Percentiles rank a stretch among this genome's conserved stretches.
Evolutionary conservation across 148 eudicot species (phyloP).

Genomic region (Linanthus parryae): DNA sequence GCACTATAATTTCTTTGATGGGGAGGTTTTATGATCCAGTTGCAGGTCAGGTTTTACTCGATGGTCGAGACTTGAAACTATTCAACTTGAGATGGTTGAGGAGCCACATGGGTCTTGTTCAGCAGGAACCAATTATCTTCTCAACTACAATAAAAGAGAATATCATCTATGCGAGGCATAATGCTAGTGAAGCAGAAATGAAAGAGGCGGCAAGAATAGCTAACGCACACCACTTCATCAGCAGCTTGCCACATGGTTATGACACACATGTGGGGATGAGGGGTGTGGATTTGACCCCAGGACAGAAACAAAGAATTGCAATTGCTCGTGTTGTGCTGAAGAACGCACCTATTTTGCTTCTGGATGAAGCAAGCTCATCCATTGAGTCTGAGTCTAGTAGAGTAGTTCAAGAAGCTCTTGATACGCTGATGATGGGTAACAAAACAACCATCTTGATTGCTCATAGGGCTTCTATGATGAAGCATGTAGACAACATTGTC

Average conservation of each 20-base stretch:
- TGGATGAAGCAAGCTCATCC: constrained; percentile 94
- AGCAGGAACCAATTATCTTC: constrained; percentile 90
- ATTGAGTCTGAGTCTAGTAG: constrained; percentile 91
- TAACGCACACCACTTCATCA: constrained; percentile 91
- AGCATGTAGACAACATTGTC: constrained; percentile 84
- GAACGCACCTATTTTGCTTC: constrained; percentile 81
- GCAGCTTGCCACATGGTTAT: constrained; percentile 91
- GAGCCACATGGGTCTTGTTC: constrained; percentile 86
- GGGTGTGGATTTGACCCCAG: constrained; percentile 87
- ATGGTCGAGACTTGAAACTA: constrained; percentile 74
- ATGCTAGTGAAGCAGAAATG: constrained; percentile 91
- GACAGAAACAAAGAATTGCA: constrained; percentile 90
- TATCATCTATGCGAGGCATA: constrained; percentile 89
- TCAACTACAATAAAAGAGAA: constrained; percentile 85
- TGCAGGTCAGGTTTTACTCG: constrained; percentile 74
- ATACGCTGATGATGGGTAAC: constrained; percentile 82
- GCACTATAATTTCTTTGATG: constrained; percentile 81
- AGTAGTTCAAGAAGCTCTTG: constrained; percentile 92
- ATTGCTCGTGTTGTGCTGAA: constrained; percentile 82
- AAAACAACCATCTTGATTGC: constrained; percentile 85
- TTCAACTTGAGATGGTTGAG: constrained; percentile 87
- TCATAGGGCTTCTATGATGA: constrained; percentile 97
- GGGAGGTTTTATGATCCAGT: constrained; percentile 88
- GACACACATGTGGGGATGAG: constrained; percentile 97
- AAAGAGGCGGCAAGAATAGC: constrained; percentile 97